A percentile compares a stretch with the other conserved stretches of the same genome.
These are phyloP conservation scores for Trichophyton benhamiae DNA, from an alignment of 2,329 filamentous ascomycete species.

Conservation along the genomic window DNA sequence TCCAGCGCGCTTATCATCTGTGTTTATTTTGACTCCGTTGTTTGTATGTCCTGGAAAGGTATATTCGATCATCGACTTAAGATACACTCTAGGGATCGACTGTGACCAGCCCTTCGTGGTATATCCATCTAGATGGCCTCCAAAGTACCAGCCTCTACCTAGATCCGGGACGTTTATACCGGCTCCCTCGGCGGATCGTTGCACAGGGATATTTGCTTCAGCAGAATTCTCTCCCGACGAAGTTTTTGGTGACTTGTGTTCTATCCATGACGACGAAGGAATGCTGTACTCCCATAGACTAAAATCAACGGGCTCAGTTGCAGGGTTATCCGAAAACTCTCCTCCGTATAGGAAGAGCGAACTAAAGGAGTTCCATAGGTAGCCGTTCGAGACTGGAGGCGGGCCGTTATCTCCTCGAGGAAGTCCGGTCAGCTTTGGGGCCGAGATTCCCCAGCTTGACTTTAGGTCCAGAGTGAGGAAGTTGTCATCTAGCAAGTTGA, in stretches of 20 bases:
- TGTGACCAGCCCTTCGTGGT: constrained; percentile 57
- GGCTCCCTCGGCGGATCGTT: constrained; percentile 61
- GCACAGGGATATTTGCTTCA: constrained; percentile 43
- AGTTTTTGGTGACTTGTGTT: constrained; percentile 49
- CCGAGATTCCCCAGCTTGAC: constrained; percentile 55
- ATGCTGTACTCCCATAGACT: constrained; percentile 62
- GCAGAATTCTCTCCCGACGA: constrained; percentile 53
- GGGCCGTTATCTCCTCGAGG: constrained; percentile 51
- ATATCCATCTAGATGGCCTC: constrained; percentile 57
- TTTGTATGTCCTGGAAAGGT: constrained; percentile 61
- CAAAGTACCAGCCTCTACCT: constrained; percentile 66
- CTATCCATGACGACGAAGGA: constrained; percentile 46
- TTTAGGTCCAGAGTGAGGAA: constrained; percentile 61
- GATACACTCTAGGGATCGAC: constrained; percentile 50
- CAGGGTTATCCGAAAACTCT: constrained; percentile 54
- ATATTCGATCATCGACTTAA: constrained; percentile 64
- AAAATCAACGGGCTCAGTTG: constrained; percentile 44
- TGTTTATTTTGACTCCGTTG: constrained; percentile 46
- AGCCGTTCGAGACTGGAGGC: constrained; percentile 59
- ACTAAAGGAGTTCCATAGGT: constrained; percentile 60
- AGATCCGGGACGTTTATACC: constrained; percentile 57
- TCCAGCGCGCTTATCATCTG: constrained; percentile 44
- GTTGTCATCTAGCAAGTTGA: constrained; percentile 46
- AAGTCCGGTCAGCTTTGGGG: constrained; percentile 51
- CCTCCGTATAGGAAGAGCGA: constrained; percentile 64